Evolutionary conservation across 108 stramenopile species (phyloP), one percentile per base, ranked within the genome.

Genomic region (Epipyxis sp.): DNA sequence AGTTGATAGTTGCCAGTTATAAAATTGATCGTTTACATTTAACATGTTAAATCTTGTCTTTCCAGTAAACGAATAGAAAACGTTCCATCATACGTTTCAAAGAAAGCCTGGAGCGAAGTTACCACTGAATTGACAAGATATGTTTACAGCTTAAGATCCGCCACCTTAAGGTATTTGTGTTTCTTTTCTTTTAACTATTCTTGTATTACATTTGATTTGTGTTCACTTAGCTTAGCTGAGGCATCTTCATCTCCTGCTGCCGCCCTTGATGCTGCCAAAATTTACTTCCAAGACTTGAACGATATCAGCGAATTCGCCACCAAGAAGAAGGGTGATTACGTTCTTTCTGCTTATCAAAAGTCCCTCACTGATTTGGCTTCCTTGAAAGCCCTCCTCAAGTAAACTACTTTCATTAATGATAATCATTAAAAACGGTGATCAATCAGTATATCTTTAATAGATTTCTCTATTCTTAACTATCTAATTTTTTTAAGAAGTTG

Each of bases 251-350:
- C 6, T 20, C 46, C 46, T 50, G 46, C 20, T 50, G 46, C 46
- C 46, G 46, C 46, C 46, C 6, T 20, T 50, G 46, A 6, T 20
- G 46, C 46, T 50, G 46, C 46, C 20, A 50, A 50, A 20, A 20
- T 50, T 20, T 50, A 50, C 46, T 50, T 50, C 46, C 46, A 50
- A 20, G 46, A 50, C 46, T 50, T 50, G 46, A 50, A 50, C 46
- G 20, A 50, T 20, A 50, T 50, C 46, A 13, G 20, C 20, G 46
- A 50, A 20, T 50, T 50, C 46, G 46, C 46, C 46, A 20, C 6
- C 13, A 50, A 50, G 46, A 50, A 50, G 46, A 50, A 50, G 46
- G 13, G 13, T 50, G 46, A 50, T 50, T 6, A 13, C 20, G 46
- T 50, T 20, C 46, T 50, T 20, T 50, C 46, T 50, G 46, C 46